A percentile compares a stretch with the other conserved stretches of the same genome.
phyloP scores from a whole-genome alignment of 2,329 filamentous ascomycete species.

The Penicillium sclerotiorum region DNA sequence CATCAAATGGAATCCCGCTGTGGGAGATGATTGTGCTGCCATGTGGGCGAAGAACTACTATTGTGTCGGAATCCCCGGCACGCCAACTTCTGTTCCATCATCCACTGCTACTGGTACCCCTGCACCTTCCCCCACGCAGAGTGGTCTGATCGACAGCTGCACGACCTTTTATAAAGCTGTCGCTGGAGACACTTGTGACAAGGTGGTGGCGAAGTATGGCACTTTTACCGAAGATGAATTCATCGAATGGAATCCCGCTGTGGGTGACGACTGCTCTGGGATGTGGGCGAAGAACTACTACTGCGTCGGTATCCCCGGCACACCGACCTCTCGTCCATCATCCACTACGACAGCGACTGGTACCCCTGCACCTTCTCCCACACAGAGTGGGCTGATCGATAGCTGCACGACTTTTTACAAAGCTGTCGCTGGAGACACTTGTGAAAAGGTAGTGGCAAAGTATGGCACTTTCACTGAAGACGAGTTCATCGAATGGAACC shows the following conservation, averaged over 20 bases:
- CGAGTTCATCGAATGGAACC: conserved; percentile 3
- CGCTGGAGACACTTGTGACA: no score
- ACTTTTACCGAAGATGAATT: no score
- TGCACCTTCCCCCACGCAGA: no score
- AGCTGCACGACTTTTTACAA: not conserved
- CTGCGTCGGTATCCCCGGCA: not conserved
- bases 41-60: not conserved
- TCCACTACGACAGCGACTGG: not conserved
- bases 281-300: not conserved
- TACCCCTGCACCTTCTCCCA: not conserved
- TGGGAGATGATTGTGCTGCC: not conserved
- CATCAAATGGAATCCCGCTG: not conserved
- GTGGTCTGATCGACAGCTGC: no score
- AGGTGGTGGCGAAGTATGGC: no score
- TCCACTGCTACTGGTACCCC: no score
- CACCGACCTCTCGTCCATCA: not conserved
- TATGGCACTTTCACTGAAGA: not conserved
- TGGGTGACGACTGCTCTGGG: not conserved
- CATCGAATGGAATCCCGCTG: not conserved
- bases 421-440: not conserved
- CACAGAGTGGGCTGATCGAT: not conserved
- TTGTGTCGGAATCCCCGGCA: not conserved
- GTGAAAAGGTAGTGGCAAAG: not conserved
- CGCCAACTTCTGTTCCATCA: not conserved
- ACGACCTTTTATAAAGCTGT: no score